Conservation (phyloP, 148 eudicot species). For the Fallopia convolvulus region DNA sequence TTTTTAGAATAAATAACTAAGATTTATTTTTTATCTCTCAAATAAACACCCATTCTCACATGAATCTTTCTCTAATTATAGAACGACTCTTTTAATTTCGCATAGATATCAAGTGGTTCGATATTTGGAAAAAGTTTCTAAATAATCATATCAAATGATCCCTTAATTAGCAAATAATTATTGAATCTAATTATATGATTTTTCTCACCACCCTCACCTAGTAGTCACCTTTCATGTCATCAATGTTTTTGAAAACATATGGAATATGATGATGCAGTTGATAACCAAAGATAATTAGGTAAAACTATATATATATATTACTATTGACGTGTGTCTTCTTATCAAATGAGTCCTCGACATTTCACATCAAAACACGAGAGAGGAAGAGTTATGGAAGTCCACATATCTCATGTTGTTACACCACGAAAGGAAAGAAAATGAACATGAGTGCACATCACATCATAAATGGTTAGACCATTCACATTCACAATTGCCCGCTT, state of each 20-base stretch:
- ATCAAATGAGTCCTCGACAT: background rate
- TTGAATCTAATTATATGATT: no score
- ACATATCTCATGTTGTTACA: background rate
- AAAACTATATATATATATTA: background rate
- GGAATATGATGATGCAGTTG: background rate
- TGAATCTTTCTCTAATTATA: no score
- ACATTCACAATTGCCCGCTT: background rate
- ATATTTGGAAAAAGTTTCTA: no score
- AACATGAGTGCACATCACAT: constrained; percentile 8
- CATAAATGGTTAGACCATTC: constrained; percentile 1
- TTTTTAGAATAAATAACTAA: no score
- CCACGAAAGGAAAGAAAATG: background rate
- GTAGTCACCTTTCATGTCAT: no score
- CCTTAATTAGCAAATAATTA: no score
- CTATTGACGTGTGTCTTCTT: background rate
- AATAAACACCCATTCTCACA: no score
- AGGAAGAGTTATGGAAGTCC: background rate
- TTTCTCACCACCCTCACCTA: no score
- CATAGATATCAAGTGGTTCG: no score
- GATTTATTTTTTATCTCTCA: no score
- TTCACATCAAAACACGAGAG: background rate
- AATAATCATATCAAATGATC: no score
- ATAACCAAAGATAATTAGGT: background rate
- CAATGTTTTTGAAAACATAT: background rate
- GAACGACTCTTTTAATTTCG: no score